Base-by-base conservation (phyloP, 805 yeast species). In the Metschnikowia continentalis region DNA sequence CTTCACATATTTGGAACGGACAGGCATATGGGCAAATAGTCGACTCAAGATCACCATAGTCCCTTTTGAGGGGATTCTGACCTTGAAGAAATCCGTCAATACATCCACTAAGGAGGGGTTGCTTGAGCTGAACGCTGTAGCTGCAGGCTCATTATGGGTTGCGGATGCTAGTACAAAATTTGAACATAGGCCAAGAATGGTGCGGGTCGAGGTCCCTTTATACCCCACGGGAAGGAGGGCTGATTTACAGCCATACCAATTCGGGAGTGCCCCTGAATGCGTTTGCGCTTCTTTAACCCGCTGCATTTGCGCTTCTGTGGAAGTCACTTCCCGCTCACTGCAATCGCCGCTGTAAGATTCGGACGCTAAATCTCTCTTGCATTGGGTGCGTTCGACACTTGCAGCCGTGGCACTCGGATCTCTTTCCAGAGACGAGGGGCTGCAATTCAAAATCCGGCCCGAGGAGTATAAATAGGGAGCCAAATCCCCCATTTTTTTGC, bases 21-120 rank as follows among this genome's bases (percentile, higher is more conserved):
- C 82, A 0, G 81, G 80, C 0, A 74, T 35, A 22, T 65, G 69
- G 1, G 63, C 63, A 59, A 80, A 82, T 11, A 81, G 46, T 45
- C 74, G 72, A 6, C 65, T 53, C 3, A 71, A 67, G 2, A 57
- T 52, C 3, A 78, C 65, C 0, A 61, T 46, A 0, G 84, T 76
- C 0, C 84, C 84, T 35, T 13, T 32, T 8, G 22, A 11, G 14
- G 52, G 48, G 8, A 20, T 26, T 6, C 15, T 19, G n/a, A 44
- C 17, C 38, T 41, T 20, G 26, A 44, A 49, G 36, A 38, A 40
- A 7, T 38, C 19, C 42, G 40, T 35, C 30, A 45, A 37, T 14
- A 45, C 36, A 19, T 44, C 26, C 19, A 49, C 40, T 19, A 45
- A 35, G 8, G 35, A 14, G 17, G 38, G 22, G 19, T 33, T 23